These are phyloP conservation scores for Paecilomyces dactylethromorphus DNA, from an alignment of 2,329 filamentous ascomycete genomes.

Conservation along the genomic window DNA sequence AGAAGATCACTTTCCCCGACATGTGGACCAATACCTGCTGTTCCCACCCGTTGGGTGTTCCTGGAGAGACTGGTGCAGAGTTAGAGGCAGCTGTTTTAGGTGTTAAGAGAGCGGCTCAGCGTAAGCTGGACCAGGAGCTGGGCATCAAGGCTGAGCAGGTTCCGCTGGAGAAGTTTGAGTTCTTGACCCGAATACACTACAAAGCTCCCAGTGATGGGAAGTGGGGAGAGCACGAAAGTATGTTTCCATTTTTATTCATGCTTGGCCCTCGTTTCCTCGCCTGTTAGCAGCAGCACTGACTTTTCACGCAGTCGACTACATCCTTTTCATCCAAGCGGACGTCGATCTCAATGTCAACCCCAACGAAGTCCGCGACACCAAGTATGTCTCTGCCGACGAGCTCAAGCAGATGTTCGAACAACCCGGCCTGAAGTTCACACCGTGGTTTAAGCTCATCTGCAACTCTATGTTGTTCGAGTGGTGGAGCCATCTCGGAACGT, in stretches of 20 bases:
- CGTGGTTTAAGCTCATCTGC: conserved; percentile 99
- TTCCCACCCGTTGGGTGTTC: conserved; percentile 88
- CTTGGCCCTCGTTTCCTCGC: background rate
- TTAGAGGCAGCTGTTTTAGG: conserved; percentile 74
- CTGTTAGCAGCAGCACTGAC: background rate
- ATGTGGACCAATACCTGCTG: conserved; percentile 99
- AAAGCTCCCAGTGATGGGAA: conserved; percentile 94
- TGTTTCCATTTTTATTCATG: conserved; percentile 28
- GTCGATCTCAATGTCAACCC: conserved; percentile 75
- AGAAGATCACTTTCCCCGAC: conserved; percentile 98
- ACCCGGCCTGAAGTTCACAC: conserved; percentile 76
- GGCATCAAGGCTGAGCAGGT: conserved; percentile 87
- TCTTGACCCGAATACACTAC: conserved; percentile 96
- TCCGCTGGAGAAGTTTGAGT: conserved; percentile 83
- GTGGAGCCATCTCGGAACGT: conserved; percentile 76
- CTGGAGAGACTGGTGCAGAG: conserved; percentile 80
- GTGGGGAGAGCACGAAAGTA: conserved; percentile 98
- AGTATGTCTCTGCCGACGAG: conserved; percentile 76
- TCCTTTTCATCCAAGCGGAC: conserved; percentile 93
- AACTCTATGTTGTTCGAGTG: conserved; percentile 96
- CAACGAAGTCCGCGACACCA: conserved; percentile 82
- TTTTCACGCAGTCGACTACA: conserved; percentile 75
- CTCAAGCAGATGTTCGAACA: conserved; percentile 82
- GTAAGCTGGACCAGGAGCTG: conserved; percentile 91
- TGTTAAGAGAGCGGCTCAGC: conserved; percentile 83